Conservation (phyloP, 169 alveolate species). For the Cyclospora cayetanensis region DNA sequence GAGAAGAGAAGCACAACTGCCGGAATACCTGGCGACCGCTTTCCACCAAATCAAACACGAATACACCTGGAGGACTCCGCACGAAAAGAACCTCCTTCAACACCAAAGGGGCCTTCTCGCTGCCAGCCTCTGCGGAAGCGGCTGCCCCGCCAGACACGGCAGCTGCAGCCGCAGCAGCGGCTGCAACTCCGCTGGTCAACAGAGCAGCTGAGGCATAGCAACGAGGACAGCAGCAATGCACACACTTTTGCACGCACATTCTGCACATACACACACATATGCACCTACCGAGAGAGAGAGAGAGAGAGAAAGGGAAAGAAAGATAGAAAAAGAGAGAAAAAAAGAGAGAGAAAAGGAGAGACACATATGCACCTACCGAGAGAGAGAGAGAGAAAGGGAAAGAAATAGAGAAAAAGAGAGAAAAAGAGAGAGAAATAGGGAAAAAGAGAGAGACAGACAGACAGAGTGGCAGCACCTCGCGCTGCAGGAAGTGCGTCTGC, state of each 20-base stretch:
- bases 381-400: background rate
- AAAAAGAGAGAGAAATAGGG: background rate
- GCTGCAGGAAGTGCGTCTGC: background rate
- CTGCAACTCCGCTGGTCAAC: slow-evolving; percentile 12
- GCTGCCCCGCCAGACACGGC: slow-evolving; percentile 11
- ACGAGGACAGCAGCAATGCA: too few relatives aligned
- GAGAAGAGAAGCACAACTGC: slow-evolving; percentile 49
- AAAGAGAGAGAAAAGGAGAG: background rate
- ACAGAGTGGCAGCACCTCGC: background rate
- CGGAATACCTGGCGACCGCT: slow-evolving; percentile 53
- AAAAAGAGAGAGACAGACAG: background rate
- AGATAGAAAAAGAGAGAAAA: background rate
- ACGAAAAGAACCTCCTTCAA: slow-evolving; percentile 43
- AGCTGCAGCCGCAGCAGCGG: slow-evolving; percentile 54
- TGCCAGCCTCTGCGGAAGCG: background rate
- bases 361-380: background rate
- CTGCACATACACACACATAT: too few relatives aligned
- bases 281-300: background rate
- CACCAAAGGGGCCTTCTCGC: background rate
- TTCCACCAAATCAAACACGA: slow-evolving; percentile 50
- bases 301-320: background rate
- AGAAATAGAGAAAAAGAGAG: background rate
- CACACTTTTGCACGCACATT: too few relatives aligned
- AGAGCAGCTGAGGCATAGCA: slow-evolving; percentile 54
- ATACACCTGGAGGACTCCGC: slow-evolving; percentile 15